These are phyloP conservation scores for Hyaloscypha hepaticicola DNA, from an alignment of 495 filamentous ascomycete genomes.

Conservation along the genomic window DNA sequence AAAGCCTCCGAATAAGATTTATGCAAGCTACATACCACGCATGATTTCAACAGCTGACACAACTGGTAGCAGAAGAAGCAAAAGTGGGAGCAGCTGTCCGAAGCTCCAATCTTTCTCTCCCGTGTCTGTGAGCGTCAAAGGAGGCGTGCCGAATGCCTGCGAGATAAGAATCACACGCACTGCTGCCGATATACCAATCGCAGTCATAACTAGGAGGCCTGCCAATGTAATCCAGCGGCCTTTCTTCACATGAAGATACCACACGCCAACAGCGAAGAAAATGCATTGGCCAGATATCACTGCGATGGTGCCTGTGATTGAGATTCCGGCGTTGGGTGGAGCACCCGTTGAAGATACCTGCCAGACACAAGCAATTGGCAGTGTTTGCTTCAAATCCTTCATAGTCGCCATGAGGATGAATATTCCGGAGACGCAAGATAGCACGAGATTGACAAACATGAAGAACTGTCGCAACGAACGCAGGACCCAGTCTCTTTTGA, in stretches of 20 bases:
- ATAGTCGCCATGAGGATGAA: conserved; percentile 48
- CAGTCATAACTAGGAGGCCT: conserved; percentile 48
- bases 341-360: conserved; percentile 22
- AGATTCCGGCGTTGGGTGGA: conserved; percentile 38
- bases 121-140: conserved; percentile 42
- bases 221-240: conserved; percentile 45
- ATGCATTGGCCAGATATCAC: conserved; percentile 49
- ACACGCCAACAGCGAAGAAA: conserved; percentile 50
- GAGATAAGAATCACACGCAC: conserved; percentile 48
- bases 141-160: conserved; percentile 49
- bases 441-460: conserved; percentile 57
- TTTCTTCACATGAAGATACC: conserved; percentile 52
- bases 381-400: conserved; percentile 41
- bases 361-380: conserved; percentile 57
- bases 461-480: conserved; percentile 58
- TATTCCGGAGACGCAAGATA: conserved; percentile 48
- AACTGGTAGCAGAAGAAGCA: conserved; percentile 53
- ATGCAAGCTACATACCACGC: conserved; percentile 35
- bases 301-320: conserved; percentile 50
- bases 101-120: conserved; percentile 58
- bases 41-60: conserved; percentile 55
- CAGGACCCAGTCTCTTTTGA: conserved; percentile 60
- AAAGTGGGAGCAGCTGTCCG: conserved; percentile 52
- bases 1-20: not conserved
- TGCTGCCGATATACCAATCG: conserved; percentile 48